Percentiles rank a stretch among this genome's conserved stretches.
Conservation (phyloP, 2,329 filamentous ascomycete species). For the Trichoderma hamatum region DNA sequence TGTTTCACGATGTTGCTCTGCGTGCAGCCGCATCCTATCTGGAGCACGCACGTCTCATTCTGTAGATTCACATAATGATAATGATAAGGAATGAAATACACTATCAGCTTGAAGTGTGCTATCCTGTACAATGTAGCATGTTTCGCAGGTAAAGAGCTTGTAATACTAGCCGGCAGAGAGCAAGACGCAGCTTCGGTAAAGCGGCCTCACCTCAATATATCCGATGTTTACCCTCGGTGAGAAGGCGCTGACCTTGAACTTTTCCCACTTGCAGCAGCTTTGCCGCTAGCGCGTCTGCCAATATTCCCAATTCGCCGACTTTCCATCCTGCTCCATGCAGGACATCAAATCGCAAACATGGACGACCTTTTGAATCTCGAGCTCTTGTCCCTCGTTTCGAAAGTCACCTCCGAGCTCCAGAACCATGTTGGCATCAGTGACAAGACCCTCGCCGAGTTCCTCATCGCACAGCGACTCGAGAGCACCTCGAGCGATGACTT, state of each 20-base stretch:
- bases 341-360: conserved; percentile 64
- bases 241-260: conserved; percentile 13
- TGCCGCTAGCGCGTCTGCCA: conserved; percentile 22
- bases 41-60: background rate
- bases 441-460: conserved; percentile 94
- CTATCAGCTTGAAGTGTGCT: background rate
- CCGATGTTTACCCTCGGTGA: conserved; percentile 23
- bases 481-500: conserved; percentile 73
- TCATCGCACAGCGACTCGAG: conserved; percentile 86
- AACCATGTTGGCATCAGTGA: conserved; percentile 92
- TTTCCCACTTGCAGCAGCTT: conserved; percentile 11
- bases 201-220: background rate
- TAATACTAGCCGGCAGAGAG: background rate
- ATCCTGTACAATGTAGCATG: background rate
- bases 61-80: background rate
- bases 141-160: background rate
- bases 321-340: conserved; percentile 8
- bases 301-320: background rate
- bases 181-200: too few relatives aligned
- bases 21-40: background rate
- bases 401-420: conserved; percentile 89
- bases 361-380: conserved; percentile 91
- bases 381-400: conserved; percentile 89
- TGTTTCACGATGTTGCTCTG: background rate
- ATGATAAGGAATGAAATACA: background rate